These are phyloP conservation scores for Diaporthe amygdali DNA, from an alignment of 2,329 filamentous ascomycete species.

Conservation along the genomic window DNA sequence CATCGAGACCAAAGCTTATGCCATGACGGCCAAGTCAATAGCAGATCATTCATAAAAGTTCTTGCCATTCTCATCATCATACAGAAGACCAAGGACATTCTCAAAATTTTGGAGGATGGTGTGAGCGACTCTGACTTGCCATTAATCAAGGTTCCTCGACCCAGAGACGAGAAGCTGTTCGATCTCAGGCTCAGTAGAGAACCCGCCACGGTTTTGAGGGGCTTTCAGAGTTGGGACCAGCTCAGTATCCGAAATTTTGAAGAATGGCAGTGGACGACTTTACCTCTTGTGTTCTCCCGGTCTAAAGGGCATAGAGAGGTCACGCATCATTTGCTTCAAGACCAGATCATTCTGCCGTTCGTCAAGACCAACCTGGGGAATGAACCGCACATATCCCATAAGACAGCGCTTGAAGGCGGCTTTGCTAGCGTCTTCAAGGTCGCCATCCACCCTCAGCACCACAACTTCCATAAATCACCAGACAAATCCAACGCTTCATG, in stretches of 20 bases:
- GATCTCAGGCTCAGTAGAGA: background rate
- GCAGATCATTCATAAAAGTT: background rate
- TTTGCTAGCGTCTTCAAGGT: constrained; percentile 22
- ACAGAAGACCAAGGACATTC: background rate
- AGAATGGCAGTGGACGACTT: constrained; percentile 25
- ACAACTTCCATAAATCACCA: constrained; percentile 15
- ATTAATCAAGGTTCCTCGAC: background rate
- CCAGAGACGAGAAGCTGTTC: background rate
- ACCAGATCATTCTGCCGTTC: constrained; percentile 16
- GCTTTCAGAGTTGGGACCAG: constrained; percentile 11
- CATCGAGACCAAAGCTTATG: too few relatives aligned
- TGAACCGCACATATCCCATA: background rate
- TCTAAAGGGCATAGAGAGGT: constrained; percentile 2
- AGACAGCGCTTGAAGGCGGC: constrained; percentile 6
- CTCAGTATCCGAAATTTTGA: constrained; percentile 22
- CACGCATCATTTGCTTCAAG: background rate
- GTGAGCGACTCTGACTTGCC: background rate
- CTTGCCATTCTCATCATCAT: background rate
- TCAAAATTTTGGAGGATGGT: background rate
- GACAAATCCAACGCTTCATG: background rate
- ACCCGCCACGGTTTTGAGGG: background rate
- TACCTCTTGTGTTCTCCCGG: constrained; percentile 18
- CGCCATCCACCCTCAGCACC: constrained; percentile 27
- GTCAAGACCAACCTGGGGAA: background rate
- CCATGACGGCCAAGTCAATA: background rate